Evolutionary conservation across 1,284 basidiomycete genomes (phyloP).

Genomic region (Athelia psychrophila): DNA sequence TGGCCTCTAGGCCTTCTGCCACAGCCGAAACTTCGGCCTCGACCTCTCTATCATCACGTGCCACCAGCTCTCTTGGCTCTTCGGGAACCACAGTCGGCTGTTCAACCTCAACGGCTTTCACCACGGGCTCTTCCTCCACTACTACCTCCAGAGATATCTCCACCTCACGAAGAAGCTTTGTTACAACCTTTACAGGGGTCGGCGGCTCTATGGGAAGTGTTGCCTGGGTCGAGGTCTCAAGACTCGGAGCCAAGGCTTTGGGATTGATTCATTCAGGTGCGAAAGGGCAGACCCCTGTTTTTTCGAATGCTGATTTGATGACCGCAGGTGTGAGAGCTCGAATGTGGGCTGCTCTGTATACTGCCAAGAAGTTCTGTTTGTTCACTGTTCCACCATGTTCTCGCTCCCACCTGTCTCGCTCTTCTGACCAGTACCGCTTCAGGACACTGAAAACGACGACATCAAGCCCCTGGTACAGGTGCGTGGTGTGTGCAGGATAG

Average conservation of each 20-base stretch:
- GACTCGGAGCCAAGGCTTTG: slow-evolving; percentile 13
- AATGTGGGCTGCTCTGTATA: slow-evolving; percentile 9
- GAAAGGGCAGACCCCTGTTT: slow-evolving; percentile 15
- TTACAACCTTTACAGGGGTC: slow-evolving; percentile 1
- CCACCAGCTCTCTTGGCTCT: too few relatives aligned
- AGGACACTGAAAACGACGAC: slow-evolving; percentile 25
- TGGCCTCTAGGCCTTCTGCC: too few relatives aligned
- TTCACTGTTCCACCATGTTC: slow-evolving; percentile 6
- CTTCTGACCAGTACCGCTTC: slow-evolving; percentile 15
- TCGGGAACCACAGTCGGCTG: too few relatives aligned
- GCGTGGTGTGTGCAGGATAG: slow-evolving; percentile 29
- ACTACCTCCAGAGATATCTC: too few relatives aligned
- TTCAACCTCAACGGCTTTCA: too few relatives aligned
- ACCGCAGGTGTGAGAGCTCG: slow-evolving; percentile 10
- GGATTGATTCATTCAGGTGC: slow-evolving; percentile 8
- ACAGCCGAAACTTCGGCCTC: too few relatives aligned
- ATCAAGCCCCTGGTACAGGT: slow-evolving; percentile 29
- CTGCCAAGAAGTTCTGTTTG: slow-evolving; percentile 13
- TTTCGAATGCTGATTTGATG: slow-evolving; percentile 13
- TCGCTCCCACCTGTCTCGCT: slow-evolving; percentile 12
- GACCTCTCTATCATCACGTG: too few relatives aligned
- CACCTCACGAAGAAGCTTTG: slow-evolving; percentile 1
- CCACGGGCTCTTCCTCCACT: too few relatives aligned
- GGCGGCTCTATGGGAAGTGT: neutral
- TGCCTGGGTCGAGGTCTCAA: slow-evolving; percentile 4